phyloP scores from a whole-genome alignment of 2,329 filamentous ascomycete species.

The Aspergillus pseudoglaucus region DNA sequence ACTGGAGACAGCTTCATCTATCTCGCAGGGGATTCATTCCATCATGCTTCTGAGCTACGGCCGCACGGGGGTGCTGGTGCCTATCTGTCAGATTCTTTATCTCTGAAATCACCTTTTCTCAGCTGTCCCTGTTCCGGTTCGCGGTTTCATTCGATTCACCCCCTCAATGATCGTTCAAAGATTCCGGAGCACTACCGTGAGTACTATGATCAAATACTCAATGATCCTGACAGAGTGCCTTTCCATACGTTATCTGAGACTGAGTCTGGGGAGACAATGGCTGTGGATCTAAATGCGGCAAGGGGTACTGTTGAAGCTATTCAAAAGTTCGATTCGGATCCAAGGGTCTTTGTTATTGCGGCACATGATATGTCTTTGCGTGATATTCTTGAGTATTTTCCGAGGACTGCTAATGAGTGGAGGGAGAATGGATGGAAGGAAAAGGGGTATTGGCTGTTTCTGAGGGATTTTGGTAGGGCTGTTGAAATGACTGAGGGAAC shows the following conservation, averaged over 20 bases:
- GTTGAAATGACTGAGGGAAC: not conserved
- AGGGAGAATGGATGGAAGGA: conserved; percentile 18
- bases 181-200: no score
- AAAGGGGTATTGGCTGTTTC: conserved; percentile 18
- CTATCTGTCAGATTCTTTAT: not conserved
- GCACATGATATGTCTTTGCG: conserved; percentile 12
- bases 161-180: no score
- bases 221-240: no score
- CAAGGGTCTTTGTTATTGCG: conserved; percentile 5
- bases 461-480: conserved; percentile 8
- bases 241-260: no score
- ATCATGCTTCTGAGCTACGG: conserved; percentile 22
- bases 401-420: conserved; percentile 22
- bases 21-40: conserved; percentile 22
- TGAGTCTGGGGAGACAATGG: not conserved
- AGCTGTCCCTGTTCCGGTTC: not conserved
- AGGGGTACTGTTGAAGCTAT: conserved; percentile 1
- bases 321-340: conserved; percentile 1
- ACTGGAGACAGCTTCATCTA: conserved; percentile 21
- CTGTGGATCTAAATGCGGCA: not conserved
- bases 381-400: conserved; percentile 21
- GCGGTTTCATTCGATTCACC: not conserved
- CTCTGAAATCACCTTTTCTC: not conserved
- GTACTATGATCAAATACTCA: no score
- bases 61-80: conserved; percentile 18